Conservation (phyloP, 106 monocot species). For the Dioscorea alata region DNA sequence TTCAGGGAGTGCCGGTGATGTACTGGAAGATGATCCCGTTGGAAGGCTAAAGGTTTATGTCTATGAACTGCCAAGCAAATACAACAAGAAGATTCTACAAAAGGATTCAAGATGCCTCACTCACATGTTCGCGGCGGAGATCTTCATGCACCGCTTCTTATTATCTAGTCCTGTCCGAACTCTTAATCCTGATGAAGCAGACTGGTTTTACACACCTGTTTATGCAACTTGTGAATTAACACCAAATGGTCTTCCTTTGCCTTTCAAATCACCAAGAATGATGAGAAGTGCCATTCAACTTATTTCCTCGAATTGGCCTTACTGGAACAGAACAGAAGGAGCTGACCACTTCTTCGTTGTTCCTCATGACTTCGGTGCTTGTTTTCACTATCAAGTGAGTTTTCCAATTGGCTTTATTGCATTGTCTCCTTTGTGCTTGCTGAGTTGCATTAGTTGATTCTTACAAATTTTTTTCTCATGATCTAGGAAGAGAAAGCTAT, state of each 20-base stretch:
- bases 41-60: conserved; percentile 83
- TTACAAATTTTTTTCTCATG: neutral
- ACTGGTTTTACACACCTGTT: conserved; percentile 84
- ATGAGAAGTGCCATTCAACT: conserved; percentile 78
- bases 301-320: conserved; percentile 73
- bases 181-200: conserved; percentile 78
- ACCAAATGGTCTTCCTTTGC: conserved; percentile 64
- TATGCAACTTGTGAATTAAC: conserved; percentile 84
- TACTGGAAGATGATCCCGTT: conserved; percentile 75
- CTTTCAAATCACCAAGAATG: conserved; percentile 77
- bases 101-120: conserved; percentile 78
- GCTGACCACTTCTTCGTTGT: conserved; percentile 82
- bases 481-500: conserved; percentile 76
- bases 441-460: no score
- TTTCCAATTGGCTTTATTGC: no score
- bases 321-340: conserved; percentile 85
- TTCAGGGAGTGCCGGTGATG: conserved; percentile 73
- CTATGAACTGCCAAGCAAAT: conserved; percentile 79
- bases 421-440: no score
- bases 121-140: conserved; percentile 93
- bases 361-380: conserved; percentile 87
- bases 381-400: conserved; percentile 78
- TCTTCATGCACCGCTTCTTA: conserved; percentile 89
- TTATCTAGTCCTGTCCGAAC: conserved; percentile 76
- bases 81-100: conserved; percentile 81